Evolutionary conservation across 2,329 filamentous ascomycete species (phyloP).

Genomic region (Calonectria crousiana): DNA sequence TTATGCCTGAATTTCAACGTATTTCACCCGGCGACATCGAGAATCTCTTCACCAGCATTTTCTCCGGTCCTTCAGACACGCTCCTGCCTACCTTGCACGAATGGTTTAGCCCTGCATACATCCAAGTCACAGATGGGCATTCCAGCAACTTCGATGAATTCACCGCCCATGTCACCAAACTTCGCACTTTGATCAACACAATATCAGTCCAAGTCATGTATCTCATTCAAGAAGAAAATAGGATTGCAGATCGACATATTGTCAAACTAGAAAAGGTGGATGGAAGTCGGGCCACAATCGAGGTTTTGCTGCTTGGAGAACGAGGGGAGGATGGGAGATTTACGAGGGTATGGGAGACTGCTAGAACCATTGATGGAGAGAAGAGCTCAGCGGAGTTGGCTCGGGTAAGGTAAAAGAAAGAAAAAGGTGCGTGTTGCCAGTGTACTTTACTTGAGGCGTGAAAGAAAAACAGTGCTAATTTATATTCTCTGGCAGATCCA

Average conservation of each 20-base stretch:
- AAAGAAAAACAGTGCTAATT: neutral
- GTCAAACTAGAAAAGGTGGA: neutral
- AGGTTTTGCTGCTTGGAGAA: neutral
- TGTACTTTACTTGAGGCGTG: neutral
- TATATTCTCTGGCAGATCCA: neutral
- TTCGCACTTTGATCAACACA: neutral
- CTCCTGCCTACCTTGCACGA: neutral
- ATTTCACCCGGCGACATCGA: neutral
- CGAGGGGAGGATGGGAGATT: neutral
- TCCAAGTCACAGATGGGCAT: neutral
- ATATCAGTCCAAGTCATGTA: neutral
- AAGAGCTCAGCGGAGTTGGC: neutral
- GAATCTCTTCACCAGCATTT: neutral
- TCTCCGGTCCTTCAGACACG: neutral
- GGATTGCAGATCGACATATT: neutral
- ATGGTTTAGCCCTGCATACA: neutral
- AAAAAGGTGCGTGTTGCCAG: neutral
- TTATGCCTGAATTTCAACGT: neutral
- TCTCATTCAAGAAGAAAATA: neutral
- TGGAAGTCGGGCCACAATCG: neutral
- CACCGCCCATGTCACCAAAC: neutral
- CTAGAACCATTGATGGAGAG: neutral
- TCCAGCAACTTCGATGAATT: neutral
- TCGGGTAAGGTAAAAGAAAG: neutral
- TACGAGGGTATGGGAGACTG: neutral